phyloP scores from a whole-genome alignment of 129 eudicot genomes.

The Tagetes patula region DNA sequence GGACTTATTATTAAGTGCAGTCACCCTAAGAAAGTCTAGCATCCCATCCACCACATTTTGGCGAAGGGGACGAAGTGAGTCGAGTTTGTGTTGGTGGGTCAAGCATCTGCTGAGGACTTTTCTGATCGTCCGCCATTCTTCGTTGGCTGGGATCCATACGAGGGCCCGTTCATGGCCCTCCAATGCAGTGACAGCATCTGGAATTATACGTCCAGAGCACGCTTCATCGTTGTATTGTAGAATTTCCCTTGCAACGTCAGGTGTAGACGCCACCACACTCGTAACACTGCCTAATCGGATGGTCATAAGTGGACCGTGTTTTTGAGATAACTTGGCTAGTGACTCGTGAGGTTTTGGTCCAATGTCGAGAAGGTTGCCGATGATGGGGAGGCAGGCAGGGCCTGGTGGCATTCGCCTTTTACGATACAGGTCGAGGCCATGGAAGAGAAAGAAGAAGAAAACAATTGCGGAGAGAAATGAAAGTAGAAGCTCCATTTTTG shows the following conservation, averaged over 20 bases:
- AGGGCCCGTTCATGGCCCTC: not conserved
- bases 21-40: not conserved
- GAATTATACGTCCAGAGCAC: not conserved
- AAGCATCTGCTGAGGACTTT: not conserved
- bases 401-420: not conserved
- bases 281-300: slow-evolving; percentile 2
- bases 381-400: not conserved
- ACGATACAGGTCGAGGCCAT: not conserved
- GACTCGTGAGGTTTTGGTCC: slow-evolving; percentile 8
- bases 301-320: slow-evolving; percentile 16
- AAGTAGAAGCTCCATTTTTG: not conserved
- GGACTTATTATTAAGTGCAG: not conserved
- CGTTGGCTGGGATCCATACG: not conserved
- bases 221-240: slow-evolving; percentile 14
- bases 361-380: not conserved
- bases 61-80: not conserved
- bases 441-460: not conserved
- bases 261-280: not conserved
- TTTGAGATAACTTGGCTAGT: not conserved
- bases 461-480: not conserved
- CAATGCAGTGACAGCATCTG: not conserved
- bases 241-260: not conserved
- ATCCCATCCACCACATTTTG: not conserved
- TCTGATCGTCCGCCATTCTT: not conserved
- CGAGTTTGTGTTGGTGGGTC: slow-evolving; percentile 11